Conservation (phyloP, 345 rosid species). For the Rhizophora mangle region DNA sequence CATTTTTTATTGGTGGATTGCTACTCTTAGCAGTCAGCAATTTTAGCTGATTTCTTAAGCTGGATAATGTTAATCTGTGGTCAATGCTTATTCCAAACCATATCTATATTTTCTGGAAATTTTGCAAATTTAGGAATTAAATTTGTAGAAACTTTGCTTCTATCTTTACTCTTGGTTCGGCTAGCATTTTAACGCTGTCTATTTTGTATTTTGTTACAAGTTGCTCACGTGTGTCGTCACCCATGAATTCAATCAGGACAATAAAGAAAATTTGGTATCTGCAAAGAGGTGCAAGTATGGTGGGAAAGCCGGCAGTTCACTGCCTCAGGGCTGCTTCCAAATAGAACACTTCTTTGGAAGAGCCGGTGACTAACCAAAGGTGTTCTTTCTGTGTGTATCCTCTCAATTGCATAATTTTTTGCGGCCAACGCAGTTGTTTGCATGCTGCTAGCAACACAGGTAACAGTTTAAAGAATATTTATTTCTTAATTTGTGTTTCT, state of each 20-base stretch:
- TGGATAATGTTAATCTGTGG: too few relatives aligned
- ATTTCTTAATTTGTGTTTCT: too few relatives aligned
- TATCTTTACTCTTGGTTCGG: neutral
- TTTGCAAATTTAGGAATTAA: neutral
- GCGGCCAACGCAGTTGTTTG: neutral
- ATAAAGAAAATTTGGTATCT: conserved; percentile 34
- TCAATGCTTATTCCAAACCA: neutral
- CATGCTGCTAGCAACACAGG: too few relatives aligned
- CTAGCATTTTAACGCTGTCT: neutral
- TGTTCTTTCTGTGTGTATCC: neutral
- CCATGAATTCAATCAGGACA: neutral
- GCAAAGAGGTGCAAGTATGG: conserved; percentile 62
- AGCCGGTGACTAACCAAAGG: conserved; percentile 35
- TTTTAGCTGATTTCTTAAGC: neutral
- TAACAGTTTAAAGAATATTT: too few relatives aligned
- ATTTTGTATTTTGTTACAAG: neutral
- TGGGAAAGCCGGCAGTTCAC: conserved; percentile 42
- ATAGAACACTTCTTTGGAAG: conserved; percentile 87
- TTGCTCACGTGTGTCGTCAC: too few relatives aligned
- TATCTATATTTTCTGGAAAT: neutral
- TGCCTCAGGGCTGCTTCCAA: conserved; percentile 65
- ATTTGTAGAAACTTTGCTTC: neutral
- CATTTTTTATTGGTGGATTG: neutral
- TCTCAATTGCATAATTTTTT: neutral
- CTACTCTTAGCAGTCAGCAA: neutral